Evolutionary conservation across 2,329 filamentous ascomycete genomes (phyloP).

Genomic region (Ploettnerulaceae sp.): DNA sequence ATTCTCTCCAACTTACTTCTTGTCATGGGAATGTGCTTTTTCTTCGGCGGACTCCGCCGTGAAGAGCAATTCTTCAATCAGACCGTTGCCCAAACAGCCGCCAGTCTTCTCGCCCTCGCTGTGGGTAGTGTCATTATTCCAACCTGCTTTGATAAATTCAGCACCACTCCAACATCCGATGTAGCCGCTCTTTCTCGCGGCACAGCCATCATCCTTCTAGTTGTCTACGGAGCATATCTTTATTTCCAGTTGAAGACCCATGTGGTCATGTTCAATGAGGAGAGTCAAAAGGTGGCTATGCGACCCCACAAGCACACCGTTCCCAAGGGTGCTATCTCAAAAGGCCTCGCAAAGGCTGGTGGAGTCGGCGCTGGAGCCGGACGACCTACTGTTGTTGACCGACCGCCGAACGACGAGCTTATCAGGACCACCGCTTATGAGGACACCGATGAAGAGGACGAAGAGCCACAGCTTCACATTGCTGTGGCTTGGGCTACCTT

Average conservation of each 20-base stretch:
- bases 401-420: constrained; percentile 34
- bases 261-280: constrained; percentile 70
- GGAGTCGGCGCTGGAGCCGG: constrained; percentile 32
- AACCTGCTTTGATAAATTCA: constrained; percentile 69
- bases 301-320: constrained; percentile 42
- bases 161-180: constrained; percentile 36
- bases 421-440: constrained; percentile 38
- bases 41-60: constrained; percentile 66
- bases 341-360: constrained; percentile 30
- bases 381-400: constrained; percentile 21
- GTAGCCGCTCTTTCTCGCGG: constrained; percentile 65
- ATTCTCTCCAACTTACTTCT: constrained; percentile 88
- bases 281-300: constrained; percentile 70
- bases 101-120: constrained; percentile 61
- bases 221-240: constrained; percentile 80
- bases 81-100: constrained; percentile 84
- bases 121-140: constrained; percentile 83
- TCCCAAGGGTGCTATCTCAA: constrained; percentile 30
- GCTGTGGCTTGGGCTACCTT: constrained; percentile 69
- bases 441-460: constrained; percentile 62
- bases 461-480: constrained; percentile 70
- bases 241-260: constrained; percentile 91
- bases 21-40: constrained; percentile 89
- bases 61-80: constrained; percentile 86
- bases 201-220: constrained; percentile 71